These are phyloP conservation scores for Aureobasidium mangrovei DNA, from an alignment of 2,329 filamentous ascomycete species.

Conservation along the genomic window DNA sequence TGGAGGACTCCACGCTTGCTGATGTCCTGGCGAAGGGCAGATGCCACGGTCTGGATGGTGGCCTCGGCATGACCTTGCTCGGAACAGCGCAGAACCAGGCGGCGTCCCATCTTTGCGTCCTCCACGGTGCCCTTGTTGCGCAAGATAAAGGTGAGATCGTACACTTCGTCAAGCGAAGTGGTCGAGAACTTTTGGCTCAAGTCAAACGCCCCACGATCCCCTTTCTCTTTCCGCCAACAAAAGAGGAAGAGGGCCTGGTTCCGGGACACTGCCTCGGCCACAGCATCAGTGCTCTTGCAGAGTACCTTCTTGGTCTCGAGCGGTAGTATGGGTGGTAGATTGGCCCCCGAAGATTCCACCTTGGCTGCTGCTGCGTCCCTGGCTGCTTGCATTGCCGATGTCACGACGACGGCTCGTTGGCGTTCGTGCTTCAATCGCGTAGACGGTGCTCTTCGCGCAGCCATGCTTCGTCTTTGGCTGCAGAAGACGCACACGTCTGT, in stretches of 20 bases:
- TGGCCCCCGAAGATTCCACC: too few species aligned
- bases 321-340: too few species aligned
- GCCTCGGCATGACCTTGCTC: constrained; percentile 1
- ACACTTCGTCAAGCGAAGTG: constrained; percentile 4
- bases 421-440: background rate
- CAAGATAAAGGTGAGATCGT: background rate
- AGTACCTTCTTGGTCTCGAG: too few species aligned
- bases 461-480: background rate
- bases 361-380: too few species aligned
- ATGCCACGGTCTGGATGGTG: constrained; percentile 1
- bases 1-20: background rate
- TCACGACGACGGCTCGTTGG: background rate
- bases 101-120: background rate
- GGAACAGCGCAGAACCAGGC: background rate
- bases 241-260: background rate
- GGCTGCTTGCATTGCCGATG: background rate
- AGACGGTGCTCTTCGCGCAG: background rate
- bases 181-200: background rate
- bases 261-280: too few species aligned
- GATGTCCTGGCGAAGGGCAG: background rate
- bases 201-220: background rate
- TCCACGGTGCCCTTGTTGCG: background rate
- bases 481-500: background rate
- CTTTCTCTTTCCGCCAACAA: background rate
- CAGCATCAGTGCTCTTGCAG: too few species aligned